Percentiles rank a stretch among this genome's conserved stretches.
These are phyloP conservation scores for Cucurbita moschata DNA, from an alignment of 306 rosid species.

Conservation along the genomic window DNA sequence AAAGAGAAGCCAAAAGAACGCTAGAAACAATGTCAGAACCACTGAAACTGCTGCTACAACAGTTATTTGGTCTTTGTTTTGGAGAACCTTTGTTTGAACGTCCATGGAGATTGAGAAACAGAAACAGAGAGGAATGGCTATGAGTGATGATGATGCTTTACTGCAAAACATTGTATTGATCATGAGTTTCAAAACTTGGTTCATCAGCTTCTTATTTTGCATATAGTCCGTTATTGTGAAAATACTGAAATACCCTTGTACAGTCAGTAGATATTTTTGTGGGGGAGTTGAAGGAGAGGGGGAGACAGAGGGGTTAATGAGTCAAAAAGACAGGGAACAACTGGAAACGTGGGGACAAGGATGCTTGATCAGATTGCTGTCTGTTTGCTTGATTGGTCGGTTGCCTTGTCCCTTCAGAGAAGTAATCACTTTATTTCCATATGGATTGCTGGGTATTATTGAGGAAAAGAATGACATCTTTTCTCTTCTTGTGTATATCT, in stretches of 20 bases:
- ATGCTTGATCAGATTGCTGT: conserved; percentile 27
- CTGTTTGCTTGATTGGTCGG: conserved; percentile 40
- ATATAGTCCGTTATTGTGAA: neutral
- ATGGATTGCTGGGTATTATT: neutral
- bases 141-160: too few species aligned
- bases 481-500: neutral
- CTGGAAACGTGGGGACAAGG: conserved; percentile 17
- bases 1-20: conserved; percentile 75
- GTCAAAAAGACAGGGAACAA: conserved; percentile 20
- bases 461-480: conserved; percentile 3
- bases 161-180: too few species aligned
- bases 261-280: neutral
- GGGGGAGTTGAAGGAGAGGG: neutral
- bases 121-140: neutral
- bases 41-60: conserved; percentile 30
- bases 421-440: conserved; percentile 6
- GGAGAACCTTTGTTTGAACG: conserved; percentile 38
- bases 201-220: neutral
- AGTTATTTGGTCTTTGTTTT: conserved; percentile 43
- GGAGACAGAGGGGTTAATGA: conserved; percentile 19
- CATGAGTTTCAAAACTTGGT: neutral
- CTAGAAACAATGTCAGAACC: conserved; percentile 28
- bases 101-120: conserved; percentile 17
- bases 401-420: conserved; percentile 22
- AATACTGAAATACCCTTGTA: neutral